phyloP scores from a whole-genome alignment of 139 green algal genomes.

The Chlamydomonas sp. region DNA sequence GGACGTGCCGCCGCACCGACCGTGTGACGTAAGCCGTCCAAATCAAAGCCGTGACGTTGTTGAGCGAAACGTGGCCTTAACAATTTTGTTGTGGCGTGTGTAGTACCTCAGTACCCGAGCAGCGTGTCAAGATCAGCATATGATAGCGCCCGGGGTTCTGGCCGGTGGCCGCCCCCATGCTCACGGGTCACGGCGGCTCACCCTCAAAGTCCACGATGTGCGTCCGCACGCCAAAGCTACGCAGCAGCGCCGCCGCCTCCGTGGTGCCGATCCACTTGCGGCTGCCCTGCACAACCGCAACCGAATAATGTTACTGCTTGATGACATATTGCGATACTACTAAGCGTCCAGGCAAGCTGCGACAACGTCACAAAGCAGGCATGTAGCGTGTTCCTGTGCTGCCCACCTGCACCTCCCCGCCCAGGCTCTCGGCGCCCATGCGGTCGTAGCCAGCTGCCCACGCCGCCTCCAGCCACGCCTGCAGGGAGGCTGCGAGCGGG shows the following conservation, averaged over 20 bases:
- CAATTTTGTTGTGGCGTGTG: neutral
- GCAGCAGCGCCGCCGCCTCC: conserved; percentile 80
- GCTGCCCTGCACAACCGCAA: conserved; percentile 53
- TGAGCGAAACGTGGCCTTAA: too few species aligned
- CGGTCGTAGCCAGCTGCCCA: conserved; percentile 68
- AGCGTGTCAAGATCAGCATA: too few species aligned
- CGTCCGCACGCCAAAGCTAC: conserved; percentile 74
- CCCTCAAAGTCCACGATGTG: conserved; percentile 83
- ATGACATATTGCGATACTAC: too few species aligned
- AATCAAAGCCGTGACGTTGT: neutral
- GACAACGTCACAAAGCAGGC: too few species aligned
- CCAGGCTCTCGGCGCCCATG: conserved; percentile 64
- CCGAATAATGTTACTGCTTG: neutral
- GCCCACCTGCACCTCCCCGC: conserved; percentile 42
- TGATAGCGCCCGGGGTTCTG: too few species aligned
- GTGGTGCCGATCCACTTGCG: conserved; percentile 87
- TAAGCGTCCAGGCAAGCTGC: too few species aligned
- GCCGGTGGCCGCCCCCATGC: neutral
- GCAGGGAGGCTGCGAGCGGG: conserved; percentile 54
- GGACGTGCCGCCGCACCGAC: too few species aligned
- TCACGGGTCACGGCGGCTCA: neutral
- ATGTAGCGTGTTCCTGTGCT: neutral
- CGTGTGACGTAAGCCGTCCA: neutral
- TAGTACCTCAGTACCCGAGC: neutral
- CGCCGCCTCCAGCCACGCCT: conserved; percentile 74